Evolutionary conservation across 208 protist species (phyloP).

Genomic region (Crithidia sp.): DNA sequence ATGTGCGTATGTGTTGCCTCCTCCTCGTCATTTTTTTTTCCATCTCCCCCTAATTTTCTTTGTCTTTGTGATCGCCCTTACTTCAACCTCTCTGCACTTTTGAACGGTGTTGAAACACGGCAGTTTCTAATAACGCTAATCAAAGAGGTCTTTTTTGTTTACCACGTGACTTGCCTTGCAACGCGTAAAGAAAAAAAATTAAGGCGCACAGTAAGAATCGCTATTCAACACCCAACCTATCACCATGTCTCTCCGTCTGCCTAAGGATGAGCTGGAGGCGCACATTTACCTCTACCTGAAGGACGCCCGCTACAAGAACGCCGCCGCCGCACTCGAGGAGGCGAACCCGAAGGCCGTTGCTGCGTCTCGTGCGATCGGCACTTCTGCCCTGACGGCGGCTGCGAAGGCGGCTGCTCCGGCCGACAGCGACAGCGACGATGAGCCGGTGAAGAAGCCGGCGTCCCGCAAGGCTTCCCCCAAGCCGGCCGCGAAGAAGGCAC

Average conservation of each 20-base stretch:
- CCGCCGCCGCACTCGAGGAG: slow-evolving; percentile 74
- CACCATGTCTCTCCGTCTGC: slow-evolving; percentile 58
- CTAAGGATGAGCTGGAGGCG: slow-evolving; percentile 84
- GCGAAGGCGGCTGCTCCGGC: slow-evolving; percentile 36
- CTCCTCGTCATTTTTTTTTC: background rate
- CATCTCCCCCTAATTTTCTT: background rate
- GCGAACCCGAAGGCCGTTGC: slow-evolving; percentile 66
- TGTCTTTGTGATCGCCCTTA: background rate
- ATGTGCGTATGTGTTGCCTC: background rate
- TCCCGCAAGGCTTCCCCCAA: slow-evolving; percentile 59
- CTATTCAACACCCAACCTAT: background rate
- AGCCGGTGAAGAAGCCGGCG: slow-evolving; percentile 48
- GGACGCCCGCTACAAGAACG: slow-evolving; percentile 65
- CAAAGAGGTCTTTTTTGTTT: background rate
- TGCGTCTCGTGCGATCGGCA: slow-evolving; percentile 54
- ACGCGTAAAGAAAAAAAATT: no score
- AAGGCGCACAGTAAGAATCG: no score
- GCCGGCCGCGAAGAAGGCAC: slow-evolving; percentile 43
- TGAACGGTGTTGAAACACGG: no score
- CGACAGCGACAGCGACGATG: slow-evolving; percentile 41
- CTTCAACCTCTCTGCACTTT: no score
- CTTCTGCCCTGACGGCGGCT: slow-evolving; percentile 54
- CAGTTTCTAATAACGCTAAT: background rate
- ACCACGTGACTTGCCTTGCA: no score
- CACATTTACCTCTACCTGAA: slow-evolving; percentile 89